Conservation (phyloP, 495 filamentous ascomycete genomes). For the Xylaria flabelliformis region DNA sequence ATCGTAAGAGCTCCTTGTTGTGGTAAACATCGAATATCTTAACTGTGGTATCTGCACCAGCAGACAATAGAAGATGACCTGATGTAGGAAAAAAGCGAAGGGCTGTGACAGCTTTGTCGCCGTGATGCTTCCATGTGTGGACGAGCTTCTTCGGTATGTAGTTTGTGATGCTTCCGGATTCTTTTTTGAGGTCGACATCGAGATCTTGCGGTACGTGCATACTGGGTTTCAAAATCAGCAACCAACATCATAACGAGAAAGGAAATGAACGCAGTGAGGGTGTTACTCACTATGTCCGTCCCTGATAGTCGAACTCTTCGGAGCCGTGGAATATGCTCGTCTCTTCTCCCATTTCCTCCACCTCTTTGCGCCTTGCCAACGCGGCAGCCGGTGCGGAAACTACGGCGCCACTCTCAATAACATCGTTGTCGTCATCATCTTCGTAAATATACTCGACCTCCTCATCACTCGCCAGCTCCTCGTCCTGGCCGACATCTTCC, state of each 20-base stretch:
- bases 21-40: constrained; percentile 97
- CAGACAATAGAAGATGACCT: constrained; percentile 86
- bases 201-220: constrained; percentile 98
- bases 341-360: constrained; percentile 68
- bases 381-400: constrained; percentile 62
- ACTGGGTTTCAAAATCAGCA: constrained; percentile 21
- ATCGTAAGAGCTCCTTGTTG: constrained; percentile 82
- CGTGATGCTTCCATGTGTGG: constrained; percentile 87
- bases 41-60: constrained; percentile 83
- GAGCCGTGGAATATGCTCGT: constrained; percentile 87
- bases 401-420: constrained; percentile 59
- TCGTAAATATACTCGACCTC: constrained; percentile 76
- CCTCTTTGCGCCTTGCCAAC: constrained; percentile 61
- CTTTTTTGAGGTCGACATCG: constrained; percentile 85
- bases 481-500: constrained; percentile 62
- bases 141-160: constrained; percentile 92
- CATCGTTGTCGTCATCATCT: constrained; percentile 56
- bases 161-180: constrained; percentile 78
- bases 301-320: constrained; percentile 87
- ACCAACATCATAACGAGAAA: background rate
- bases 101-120: constrained; percentile 78
- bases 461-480: constrained; percentile 75
- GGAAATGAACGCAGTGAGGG: background rate
- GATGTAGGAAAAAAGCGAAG: constrained; percentile 86
- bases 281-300: constrained; percentile 69